Conservation (phyloP, 2,329 filamentous ascomycete species). For the Endoconidiophora polonica region DNA sequence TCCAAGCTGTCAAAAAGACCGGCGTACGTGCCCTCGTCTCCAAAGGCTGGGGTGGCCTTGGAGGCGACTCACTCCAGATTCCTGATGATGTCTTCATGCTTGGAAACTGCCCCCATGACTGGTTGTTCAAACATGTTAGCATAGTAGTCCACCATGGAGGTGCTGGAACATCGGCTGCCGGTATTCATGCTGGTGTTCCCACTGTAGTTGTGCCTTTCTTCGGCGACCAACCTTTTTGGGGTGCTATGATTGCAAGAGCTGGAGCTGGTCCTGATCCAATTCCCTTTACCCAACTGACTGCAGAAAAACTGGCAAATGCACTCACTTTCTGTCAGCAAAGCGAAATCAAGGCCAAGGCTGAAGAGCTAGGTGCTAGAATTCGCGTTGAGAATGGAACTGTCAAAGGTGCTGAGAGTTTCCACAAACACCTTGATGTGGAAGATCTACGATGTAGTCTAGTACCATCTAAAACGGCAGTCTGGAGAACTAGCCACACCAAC, state of each 20-base stretch:
- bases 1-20: conserved; percentile 48
- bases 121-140: conserved; percentile 68
- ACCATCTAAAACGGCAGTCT: conserved; percentile 53
- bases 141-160: conserved; percentile 79
- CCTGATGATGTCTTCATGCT: conserved; percentile 69
- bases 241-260: conserved; percentile 54
- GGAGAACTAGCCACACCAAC: conserved; percentile 49
- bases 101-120: conserved; percentile 75
- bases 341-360: conserved; percentile 38
- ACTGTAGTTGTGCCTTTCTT: conserved; percentile 80
- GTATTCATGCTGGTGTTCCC: conserved; percentile 63
- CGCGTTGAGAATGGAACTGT: conserved; percentile 48
- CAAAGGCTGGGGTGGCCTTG: conserved; percentile 77
- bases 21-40: conserved; percentile 68
- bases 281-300: conserved; percentile 49
- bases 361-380: conserved; percentile 46
- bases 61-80: conserved; percentile 50
- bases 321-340: conserved; percentile 44
- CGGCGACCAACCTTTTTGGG: conserved; percentile 74
- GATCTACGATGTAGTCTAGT: conserved; percentile 52
- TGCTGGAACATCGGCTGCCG: conserved; percentile 73
- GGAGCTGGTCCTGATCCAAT: conserved; percentile 57
- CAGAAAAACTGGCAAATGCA: conserved; percentile 47
- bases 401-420: conserved; percentile 50
- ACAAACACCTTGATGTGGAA: conserved; percentile 50